Base-by-base conservation (phyloP, 768 basidiomycete genomes). In the Mycena venus region DNA sequence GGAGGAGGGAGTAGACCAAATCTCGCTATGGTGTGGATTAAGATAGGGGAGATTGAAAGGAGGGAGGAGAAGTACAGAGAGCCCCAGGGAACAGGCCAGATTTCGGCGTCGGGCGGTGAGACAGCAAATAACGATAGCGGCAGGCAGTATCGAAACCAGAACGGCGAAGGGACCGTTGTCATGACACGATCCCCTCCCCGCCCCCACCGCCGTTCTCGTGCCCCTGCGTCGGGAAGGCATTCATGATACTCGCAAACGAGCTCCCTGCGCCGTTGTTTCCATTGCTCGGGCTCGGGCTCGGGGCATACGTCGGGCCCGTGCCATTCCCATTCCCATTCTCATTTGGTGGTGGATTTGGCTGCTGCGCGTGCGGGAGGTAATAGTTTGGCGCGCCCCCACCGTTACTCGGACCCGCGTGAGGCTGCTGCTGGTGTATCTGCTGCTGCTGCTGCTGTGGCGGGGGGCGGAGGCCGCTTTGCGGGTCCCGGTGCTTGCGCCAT, bases 171-270 rank as follows among this genome's bases (percentile, higher is more conserved):
- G 15, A 21, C 7, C 25, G 32, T 4, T 19, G 60, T 27, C 23
- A 70, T 15, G 68, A 38, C 31, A 11, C 34, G 31, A 10, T 17
- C 58, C 40, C 21, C 14, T 55, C 23, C 40, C 40, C 56, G 19
- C 32, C 61, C 8, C 44, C 68, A 11, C 21, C 25, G 21, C 70
- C 70, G 14, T 51, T 25, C 40, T 56, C 55, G 9, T 21, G 31
- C 36, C 63, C 60, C 66, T 73, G 72, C 49, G 72, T 73, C 59
- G 72, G 66, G 66, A 73, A 93, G n/a, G 92, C 91, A 76, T 91
- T 90, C 91, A 94, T 91, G 75, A 94, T 92, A 72, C 88, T 91
- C 38, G 91, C 93, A 79, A 93, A 90, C 65, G 91, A 67, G 29
- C 38, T 53, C 25, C 62, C 47, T 32, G 11, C 36, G 17, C 19